These are phyloP conservation scores for Gaillardinia entomophila DNA, from an alignment of 805 yeast genomes.

Conservation along the genomic window DNA sequence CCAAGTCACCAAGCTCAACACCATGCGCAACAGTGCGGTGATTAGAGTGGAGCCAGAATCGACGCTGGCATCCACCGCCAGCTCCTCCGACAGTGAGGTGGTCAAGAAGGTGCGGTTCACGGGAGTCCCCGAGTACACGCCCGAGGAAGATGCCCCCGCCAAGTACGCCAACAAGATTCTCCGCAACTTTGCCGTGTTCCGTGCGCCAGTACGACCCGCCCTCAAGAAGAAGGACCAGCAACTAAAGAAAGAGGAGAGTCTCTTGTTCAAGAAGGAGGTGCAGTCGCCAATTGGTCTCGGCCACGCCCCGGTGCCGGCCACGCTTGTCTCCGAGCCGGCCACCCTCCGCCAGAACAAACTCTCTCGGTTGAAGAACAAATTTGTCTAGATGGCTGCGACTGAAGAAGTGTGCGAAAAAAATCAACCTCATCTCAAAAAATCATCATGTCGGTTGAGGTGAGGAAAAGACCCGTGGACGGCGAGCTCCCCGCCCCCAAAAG, in stretches of 20 bases:
- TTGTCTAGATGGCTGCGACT: too few species aligned
- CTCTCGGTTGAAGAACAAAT: conserved; percentile 7
- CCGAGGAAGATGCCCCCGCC: conserved; percentile 53
- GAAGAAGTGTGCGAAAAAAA: too few species aligned
- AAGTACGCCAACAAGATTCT: conserved; percentile 29
- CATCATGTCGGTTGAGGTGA: conserved; percentile 1
- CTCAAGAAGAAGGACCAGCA: conserved; percentile 31
- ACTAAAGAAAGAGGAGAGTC: conserved; percentile 35
- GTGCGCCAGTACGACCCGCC: conserved; percentile 1
- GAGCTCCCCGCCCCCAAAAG: conserved; percentile 6
- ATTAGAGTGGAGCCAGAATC: conserved; percentile 2
- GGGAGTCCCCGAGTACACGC: conserved; percentile 47
- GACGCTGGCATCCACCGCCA: conserved; percentile 1
- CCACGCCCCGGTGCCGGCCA: background rate
- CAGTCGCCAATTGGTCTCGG: conserved; percentile 2
- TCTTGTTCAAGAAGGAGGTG: conserved; percentile 20
- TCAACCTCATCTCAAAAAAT: too few species aligned
- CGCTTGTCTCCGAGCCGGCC: background rate
- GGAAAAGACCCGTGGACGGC: background rate
- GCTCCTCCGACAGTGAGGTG: conserved; percentile 1
- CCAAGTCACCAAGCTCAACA: conserved; percentile 9
- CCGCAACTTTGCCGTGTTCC: conserved; percentile 34
- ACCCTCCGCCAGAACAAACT: conserved; percentile 1
- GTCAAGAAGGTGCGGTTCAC: conserved; percentile 45
- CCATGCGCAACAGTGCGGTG: conserved; percentile 5